Base-by-base conservation (phyloP, 176 grass and related monocot genomes). In the Ensete glaucum region DNA sequence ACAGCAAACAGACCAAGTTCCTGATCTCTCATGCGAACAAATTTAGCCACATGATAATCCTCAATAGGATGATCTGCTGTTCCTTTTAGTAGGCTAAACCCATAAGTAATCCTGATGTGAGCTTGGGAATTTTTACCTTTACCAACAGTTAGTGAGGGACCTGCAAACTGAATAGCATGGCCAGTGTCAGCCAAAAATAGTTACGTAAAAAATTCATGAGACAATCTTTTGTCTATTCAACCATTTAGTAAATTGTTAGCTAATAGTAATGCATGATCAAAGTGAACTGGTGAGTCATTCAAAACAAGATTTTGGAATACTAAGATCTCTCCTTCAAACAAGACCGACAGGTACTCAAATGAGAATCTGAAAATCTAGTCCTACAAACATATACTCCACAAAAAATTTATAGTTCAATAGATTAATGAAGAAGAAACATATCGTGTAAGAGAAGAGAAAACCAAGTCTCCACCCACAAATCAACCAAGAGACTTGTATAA, bases 61-160 rank as follows among this genome's bases (percentile, higher is more conserved):
- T 85, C 83, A 77, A 85, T 85, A 34, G 83, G 83, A 72, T 85
- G 83, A 76, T 67, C 77, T 23, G 83, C 72, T 50, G 77, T 81
- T 16, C 83, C 83, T 64, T 81, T 85, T 29, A 85, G 78, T 64
- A 85, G 73, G 66, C 56, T 85, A 66, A 14, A 85, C 53, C 83
- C 83, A 10, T 81, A 85, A 20, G 73, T 80, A 75, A 85, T 53
- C 67, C 77, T 85, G 8, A 75, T 59, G 15, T 71, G 64, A 11
- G 66, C 72, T 27, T 77, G 66, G 50, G 14, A 24, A 73, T 73
- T 53, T 76, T 81, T 81, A 21, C 73, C 73, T 54, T 77, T 85
- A 24, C 78, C 68, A 76, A 17, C 76, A 51, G 72, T 27, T 27
- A n/a, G 58, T 26, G 78, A 48, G 56, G 67, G 21, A 20, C 73